phyloP scores from a whole-genome alignment of 768 basidiomycete genomes.

The Scleroderma bovista region DNA sequence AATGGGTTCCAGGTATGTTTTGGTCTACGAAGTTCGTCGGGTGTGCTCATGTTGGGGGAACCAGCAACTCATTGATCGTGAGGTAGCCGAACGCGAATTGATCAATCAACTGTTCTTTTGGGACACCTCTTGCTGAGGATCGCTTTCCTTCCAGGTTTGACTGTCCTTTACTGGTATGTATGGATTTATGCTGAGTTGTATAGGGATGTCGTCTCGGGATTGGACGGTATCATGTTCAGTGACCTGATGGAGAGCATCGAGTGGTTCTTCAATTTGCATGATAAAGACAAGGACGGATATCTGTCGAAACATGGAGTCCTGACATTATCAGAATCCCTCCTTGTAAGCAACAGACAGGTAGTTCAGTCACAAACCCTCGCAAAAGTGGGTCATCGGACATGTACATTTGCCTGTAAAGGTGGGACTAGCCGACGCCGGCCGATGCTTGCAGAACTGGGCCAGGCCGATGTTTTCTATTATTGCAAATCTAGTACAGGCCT shows the following conservation, averaged over 20 bases:
- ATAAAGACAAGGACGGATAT: conserved; percentile 94
- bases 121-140: conserved; percentile 78
- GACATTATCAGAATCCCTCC: conserved; percentile 88
- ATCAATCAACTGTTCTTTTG: conserved; percentile 94
- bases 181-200: background rate
- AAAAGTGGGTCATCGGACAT: no score
- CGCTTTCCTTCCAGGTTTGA: conserved; percentile 81
- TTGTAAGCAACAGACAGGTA: conserved; percentile 67
- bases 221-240: conserved; percentile 91
- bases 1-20: conserved; percentile 80
- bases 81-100: conserved; percentile 93
- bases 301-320: conserved; percentile 95
- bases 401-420: no score
- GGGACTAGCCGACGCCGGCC: no score
- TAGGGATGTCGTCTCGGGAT: conserved; percentile 83
- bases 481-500: no score
- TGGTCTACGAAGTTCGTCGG: background rate
- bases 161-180: background rate
- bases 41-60: background rate
- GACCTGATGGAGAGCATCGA: conserved; percentile 98
- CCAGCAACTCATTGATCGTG: conserved; percentile 81
- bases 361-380: no score
- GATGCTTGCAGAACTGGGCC: no score
- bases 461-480: no score
- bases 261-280: conserved; percentile 96